Conservation (phyloP, 345 rosid species). For the Bruguiera parviflora region DNA sequence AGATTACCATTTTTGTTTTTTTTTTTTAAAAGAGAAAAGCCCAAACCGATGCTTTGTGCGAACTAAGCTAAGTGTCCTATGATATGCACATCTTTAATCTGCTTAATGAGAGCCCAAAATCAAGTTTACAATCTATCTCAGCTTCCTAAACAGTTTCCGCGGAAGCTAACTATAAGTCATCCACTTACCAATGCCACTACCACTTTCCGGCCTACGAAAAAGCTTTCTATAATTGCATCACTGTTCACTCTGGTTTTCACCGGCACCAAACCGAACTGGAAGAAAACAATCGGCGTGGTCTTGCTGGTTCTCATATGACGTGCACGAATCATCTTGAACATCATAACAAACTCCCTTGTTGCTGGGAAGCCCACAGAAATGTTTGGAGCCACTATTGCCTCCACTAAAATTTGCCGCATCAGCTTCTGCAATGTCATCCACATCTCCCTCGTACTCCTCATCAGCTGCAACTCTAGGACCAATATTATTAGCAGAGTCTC, state of each 20-base stretch:
- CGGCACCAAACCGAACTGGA: constrained; percentile 12
- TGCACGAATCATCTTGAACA: constrained; percentile 36
- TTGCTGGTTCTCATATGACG: constrained; percentile 30
- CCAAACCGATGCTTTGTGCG: too few relatives aligned
- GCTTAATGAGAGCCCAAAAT: too few relatives aligned
- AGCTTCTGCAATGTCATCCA: not conserved
- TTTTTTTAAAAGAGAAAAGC: too few relatives aligned
- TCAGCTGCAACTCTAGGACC: not conserved
- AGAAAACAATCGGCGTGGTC: constrained; percentile 15
- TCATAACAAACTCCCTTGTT: constrained; percentile 17
- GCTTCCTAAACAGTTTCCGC: too few relatives aligned
- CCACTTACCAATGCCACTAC: too few relatives aligned
- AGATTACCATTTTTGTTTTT: too few relatives aligned
- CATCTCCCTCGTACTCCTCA: not conserved
- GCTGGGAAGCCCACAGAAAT: constrained; percentile 7
- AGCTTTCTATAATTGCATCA: not conserved
- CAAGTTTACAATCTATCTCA: too few relatives aligned
- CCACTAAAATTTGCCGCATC: not conserved
- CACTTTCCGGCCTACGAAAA: too few relatives aligned
- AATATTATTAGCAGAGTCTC: not conserved
- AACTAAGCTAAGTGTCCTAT: too few relatives aligned
- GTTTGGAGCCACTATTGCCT: constrained; percentile 8
- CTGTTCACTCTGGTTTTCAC: constrained; percentile 19
- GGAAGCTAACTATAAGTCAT: too few relatives aligned
- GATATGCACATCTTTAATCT: too few relatives aligned